Percentiles rank a stretch among this genome's conserved stretches.
phyloP scores from a whole-genome alignment of 2,329 filamentous ascomycete genomes.

The Fusarium sp. region DNA sequence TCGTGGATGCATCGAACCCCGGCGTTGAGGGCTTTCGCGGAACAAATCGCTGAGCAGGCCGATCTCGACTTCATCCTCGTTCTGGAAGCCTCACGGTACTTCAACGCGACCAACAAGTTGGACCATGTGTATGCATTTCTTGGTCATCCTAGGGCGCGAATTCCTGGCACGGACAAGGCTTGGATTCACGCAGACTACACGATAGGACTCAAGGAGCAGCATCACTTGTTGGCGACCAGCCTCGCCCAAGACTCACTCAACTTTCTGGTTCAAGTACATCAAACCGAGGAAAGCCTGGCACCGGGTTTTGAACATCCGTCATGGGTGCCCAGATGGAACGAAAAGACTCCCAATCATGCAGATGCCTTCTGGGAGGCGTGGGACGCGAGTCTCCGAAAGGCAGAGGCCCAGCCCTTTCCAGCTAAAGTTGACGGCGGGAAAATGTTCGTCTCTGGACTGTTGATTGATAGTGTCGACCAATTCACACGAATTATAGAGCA shows the following conservation, averaged over 20 bases:
- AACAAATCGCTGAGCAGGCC: not conserved
- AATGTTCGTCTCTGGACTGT: not conserved
- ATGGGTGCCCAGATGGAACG: slow-evolving; percentile 16
- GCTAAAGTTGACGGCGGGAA: not conserved
- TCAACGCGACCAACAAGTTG: slow-evolving; percentile 19
- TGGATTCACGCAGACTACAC: slow-evolving; percentile 24
- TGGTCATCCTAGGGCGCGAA: slow-evolving; percentile 17
- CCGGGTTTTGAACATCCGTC: not conserved
- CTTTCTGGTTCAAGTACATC: slow-evolving; percentile 7
- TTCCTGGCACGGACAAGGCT: not conserved
- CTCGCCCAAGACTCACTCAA: slow-evolving; percentile 7
- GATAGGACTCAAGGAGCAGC: slow-evolving; percentile 9
- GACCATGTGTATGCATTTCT: slow-evolving; percentile 23
- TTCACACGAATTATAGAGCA: slow-evolving; percentile 10
- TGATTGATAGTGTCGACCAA: slow-evolving; percentile 5
- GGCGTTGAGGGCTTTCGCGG: not conserved
- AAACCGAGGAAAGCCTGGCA: slow-evolving; percentile 5
- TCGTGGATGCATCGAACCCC: slow-evolving; percentile 13
- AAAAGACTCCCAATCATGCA: slow-evolving; percentile 5
- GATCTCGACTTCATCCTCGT: slow-evolving; percentile 23
- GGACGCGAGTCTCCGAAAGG: slow-evolving; percentile 21
- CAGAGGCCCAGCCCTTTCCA: not conserved
- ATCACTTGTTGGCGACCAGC: slow-evolving; percentile 1
- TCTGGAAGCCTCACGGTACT: slow-evolving; percentile 20
- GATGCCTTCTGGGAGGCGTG: slow-evolving; percentile 26